Conservation (phyloP, 2,329 filamentous ascomycete species). For the Didymella sp. region DNA sequence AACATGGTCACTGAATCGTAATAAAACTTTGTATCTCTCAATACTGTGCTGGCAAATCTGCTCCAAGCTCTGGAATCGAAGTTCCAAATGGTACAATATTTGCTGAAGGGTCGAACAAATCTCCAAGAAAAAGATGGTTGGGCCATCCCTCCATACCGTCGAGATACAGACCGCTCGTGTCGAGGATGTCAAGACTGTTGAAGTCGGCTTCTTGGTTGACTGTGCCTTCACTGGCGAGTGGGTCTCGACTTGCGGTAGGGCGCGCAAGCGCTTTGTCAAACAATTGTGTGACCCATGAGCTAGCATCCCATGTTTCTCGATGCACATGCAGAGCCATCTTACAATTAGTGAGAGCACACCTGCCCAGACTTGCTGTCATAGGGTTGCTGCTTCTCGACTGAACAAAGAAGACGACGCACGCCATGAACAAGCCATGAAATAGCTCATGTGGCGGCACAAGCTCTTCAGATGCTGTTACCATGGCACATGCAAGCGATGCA, state of each 20-base stretch:
- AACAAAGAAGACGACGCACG: slow-evolving; percentile 14
- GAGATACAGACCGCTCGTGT: slow-evolving; percentile 1
- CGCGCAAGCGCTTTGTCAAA: slow-evolving; percentile 11
- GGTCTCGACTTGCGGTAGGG: background rate
- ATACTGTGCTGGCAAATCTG: background rate
- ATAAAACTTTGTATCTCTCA: background rate
- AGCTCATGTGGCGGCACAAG: slow-evolving; percentile 13
- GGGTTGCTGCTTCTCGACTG: slow-evolving; percentile 3
- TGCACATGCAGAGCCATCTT: slow-evolving; percentile 13
- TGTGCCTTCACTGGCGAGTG: background rate
- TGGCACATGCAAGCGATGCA: slow-evolving; percentile 10
- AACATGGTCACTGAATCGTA: background rate
- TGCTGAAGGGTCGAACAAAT: slow-evolving; percentile 3
- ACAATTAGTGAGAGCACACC: slow-evolving; percentile 12
- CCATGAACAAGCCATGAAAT: slow-evolving; percentile 12
- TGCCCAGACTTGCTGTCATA: slow-evolving; percentile 9
- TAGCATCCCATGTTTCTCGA: slow-evolving; percentile 14
- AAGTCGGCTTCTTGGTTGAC: background rate
- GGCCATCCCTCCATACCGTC: slow-evolving; percentile 15
- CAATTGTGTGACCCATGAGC: slow-evolving; percentile 9
- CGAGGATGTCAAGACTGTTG: background rate
- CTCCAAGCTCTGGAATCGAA: background rate
- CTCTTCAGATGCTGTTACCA: slow-evolving; percentile 11
- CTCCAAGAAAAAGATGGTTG: slow-evolving; percentile 7
- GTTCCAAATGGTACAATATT: background rate